Conservation (phyloP, 345 rosid genomes). For the Lepidium africanum region DNA sequence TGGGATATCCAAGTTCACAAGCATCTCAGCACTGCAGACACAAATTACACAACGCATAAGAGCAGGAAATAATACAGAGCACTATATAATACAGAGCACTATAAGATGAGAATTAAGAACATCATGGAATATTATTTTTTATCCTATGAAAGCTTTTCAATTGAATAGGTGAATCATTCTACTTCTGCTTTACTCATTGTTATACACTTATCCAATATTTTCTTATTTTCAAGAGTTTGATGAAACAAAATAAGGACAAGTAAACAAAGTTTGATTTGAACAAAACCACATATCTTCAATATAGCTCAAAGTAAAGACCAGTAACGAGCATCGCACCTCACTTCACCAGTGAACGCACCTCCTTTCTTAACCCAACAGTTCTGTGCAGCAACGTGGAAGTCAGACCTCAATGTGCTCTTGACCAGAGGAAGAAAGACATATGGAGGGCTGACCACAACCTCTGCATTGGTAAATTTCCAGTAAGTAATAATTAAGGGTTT, state of each 20-base stretch:
- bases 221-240: background rate
- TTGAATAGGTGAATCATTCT: background rate
- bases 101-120: background rate
- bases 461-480: conserved; percentile 25
- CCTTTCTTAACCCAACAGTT: conserved; percentile 97
- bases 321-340: conserved; percentile 39
- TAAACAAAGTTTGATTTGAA: background rate
- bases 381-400: conserved; percentile 83
- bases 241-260: background rate
- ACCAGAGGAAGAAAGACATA: conserved; percentile 70
- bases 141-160: background rate
- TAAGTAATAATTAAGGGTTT: background rate
- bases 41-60: background rate
- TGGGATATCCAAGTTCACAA: conserved; percentile 61
- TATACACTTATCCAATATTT: background rate
- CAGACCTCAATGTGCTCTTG: conserved; percentile 52
- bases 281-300: background rate
- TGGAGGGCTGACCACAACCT: conserved; percentile 91
- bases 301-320: background rate
- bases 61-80: background rate
- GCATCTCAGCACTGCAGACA: conserved; percentile 81
- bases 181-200: background rate
- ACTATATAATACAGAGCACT: background rate
- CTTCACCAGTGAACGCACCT: conserved; percentile 95
- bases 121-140: background rate